Percentiles rank a stretch among this genome's conserved stretches.
These are phyloP conservation scores for Albifimbria verrucaria DNA, from an alignment of 2,329 filamentous ascomycete species.

Conservation along the genomic window DNA sequence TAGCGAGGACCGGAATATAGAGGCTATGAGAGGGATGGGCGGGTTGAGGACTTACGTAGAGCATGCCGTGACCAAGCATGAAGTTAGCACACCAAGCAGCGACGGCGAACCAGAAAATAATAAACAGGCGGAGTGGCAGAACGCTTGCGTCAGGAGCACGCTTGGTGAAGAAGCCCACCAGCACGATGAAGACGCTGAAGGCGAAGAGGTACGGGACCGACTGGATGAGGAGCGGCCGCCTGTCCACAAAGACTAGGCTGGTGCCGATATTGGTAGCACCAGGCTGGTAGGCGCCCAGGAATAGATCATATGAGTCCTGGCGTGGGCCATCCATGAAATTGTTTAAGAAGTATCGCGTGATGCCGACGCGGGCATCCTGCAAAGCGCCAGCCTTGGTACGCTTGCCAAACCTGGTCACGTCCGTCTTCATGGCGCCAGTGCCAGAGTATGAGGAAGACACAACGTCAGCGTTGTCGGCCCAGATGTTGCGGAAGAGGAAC, in stretches of 20 bases:
- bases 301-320: slow-evolving; percentile 94
- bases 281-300: slow-evolving; percentile 82
- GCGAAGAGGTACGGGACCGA: slow-evolving; percentile 88
- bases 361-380: slow-evolving; percentile 82
- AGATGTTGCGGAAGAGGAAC: slow-evolving; percentile 90
- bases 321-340: slow-evolving; percentile 93
- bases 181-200: slow-evolving; percentile 79
- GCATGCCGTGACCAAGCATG: slow-evolving; percentile 78
- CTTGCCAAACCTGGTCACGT: slow-evolving; percentile 90
- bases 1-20: slow-evolving; percentile 9
- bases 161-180: slow-evolving; percentile 71
- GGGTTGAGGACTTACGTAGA: slow-evolving; percentile 70
- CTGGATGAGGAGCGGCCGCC: slow-evolving; percentile 82
- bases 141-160: slow-evolving; percentile 69
- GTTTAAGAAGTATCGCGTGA: slow-evolving; percentile 87
- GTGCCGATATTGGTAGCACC: slow-evolving; percentile 67
- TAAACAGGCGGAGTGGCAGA: slow-evolving; percentile 79
- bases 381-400: slow-evolving; percentile 82
- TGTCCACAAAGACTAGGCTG: slow-evolving; percentile 76
- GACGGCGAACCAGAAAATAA: slow-evolving; percentile 72
- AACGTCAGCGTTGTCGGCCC: slow-evolving; percentile 97
- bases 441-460: slow-evolving; percentile 92
- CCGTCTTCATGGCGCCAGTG: slow-evolving; percentile 95
- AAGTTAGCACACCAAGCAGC: slow-evolving; percentile 73
- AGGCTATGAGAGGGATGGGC: background rate